Base-by-base conservation (phyloP, 2,329 filamentous ascomycete genomes). In the Fusarium sublunatum region DNA sequence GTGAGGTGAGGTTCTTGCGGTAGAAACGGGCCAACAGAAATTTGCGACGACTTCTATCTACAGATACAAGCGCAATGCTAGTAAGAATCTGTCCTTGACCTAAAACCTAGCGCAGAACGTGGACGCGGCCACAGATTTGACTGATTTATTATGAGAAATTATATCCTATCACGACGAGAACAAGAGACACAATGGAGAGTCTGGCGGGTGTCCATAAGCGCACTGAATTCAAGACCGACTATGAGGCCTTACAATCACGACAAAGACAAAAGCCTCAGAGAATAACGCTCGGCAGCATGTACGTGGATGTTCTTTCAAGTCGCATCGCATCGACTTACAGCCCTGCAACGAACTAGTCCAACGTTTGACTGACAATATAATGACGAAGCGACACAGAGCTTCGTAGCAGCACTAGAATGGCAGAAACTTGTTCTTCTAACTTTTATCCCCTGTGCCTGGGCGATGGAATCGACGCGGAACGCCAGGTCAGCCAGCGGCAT, bases 11-110 rank as follows among this genome's bases (percentile, higher is more conserved):
- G 22, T 47, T 61, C 32, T 62, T 35, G 44, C 51, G 58, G 43
- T 50, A 53, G 35, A 61, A 38, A 52, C 26, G 42, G 39, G 43
- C 61, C 61, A 65, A 65, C 61, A 65, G 48, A 53, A 53, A 53
- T 50, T 39, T 38, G 38, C 34, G 40, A 52, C 36, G 36, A 28
- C 38, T 59, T 62, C 53, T 22, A 34, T 51, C 31, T 44, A 51
- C 60, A 45, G 47, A 40, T 49, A 38, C 55, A 45, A 61, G 36
- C 43, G 54, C 41, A 43, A 42, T 36, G 40, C 40, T 56, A 52
- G 40, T 15, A 35, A 34, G 11, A 35, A 35, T 26, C 41, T 32
- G 35, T 42, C 19, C 25, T 11, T 31, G 36, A 44, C 25, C 43
- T 39, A 52, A 57, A 41, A n/a, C 19, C 38, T 40, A 48, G 25